These are phyloP conservation scores for Parsonsia alboflavescens DNA, from an alignment of 257 asterid genomes.

Conservation along the genomic window DNA sequence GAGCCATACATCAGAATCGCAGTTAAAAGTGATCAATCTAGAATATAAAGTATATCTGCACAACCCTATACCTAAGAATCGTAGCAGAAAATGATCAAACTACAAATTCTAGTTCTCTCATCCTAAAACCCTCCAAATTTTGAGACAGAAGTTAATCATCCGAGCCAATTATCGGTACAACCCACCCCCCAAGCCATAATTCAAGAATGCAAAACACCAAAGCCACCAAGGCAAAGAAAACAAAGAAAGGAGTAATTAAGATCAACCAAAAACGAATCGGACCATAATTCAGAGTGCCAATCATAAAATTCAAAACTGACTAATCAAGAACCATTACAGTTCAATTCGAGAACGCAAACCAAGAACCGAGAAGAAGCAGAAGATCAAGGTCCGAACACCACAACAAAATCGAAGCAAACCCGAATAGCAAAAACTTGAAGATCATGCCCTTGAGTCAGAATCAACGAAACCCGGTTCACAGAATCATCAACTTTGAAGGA, in stretches of 20 bases:
- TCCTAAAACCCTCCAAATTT: constrained; percentile 1
- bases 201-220: constrained; percentile 4
- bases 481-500: constrained; percentile 29
- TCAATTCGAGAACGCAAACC: constrained; percentile 21
- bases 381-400: constrained; percentile 28
- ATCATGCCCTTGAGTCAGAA: constrained; percentile 26
- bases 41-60: not conserved
- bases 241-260: not conserved
- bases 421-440: constrained; percentile 29
- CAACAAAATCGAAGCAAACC: constrained; percentile 25
- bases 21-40: constrained; percentile 9
- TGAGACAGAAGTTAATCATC: not conserved
- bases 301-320: constrained; percentile 1
- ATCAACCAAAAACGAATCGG: not conserved
- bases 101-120: constrained; percentile 1
- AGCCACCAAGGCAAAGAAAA: not conserved
- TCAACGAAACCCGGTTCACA: constrained; percentile 17
- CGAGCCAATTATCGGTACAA: constrained; percentile 8
- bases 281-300: not conserved
- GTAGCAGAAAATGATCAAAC: constrained; percentile 9
- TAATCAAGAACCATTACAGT: not conserved
- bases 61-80: constrained; percentile 3
- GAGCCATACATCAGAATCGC: not conserved
- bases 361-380: constrained; percentile 26
- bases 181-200: constrained; percentile 14